Evolutionary conservation across 371 early-diverging fungal genomes (phyloP), one percentile per base, ranked within the genome.

Genomic region (Zychaea mexicana): DNA sequence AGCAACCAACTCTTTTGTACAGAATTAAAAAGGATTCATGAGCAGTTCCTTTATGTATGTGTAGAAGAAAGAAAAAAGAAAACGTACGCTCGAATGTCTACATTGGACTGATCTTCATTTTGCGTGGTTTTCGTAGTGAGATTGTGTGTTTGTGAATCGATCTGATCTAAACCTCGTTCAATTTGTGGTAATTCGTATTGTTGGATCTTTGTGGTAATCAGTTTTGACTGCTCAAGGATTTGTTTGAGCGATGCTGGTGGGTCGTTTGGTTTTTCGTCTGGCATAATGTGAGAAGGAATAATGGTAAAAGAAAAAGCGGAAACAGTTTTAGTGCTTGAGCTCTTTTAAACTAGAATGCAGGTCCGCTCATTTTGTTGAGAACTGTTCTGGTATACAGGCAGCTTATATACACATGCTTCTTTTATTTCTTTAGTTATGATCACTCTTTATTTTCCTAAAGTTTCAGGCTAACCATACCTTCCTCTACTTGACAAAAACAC

Each of bases 111-210:
- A 53, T 57, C 69, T 26, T 76, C 65, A 24, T 54, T 62, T 10
- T 30, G 63, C 12, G 64, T 30, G 5, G 62, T 61, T 45, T 70
- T 65, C 10, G 66, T 61, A 19, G 66, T 71, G 24, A 75, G 60
- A n/a, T 70, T 65, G 15, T 73, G 64, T 3, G 72, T 71, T 66
- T 77, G 76, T 57, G 67, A 59, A 19, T 70, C 72, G 49, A 80
- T 80, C 42, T 80, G 81, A 53, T 65, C 66, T 19, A 80, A 62
- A 38, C 76, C 78, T 57, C 77, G 68, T 67, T 80, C 76, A 27
- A 80, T 72, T 0, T 72, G 46, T 27, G 77, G 75, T 56, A 80
- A 54, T 47, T 75, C 72, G 30, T 67, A 65, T 39, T 70, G 65
- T n/a, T 65, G 52, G 12, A 80, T 66, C 28, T 70, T 64, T 12